phyloP scores from a whole-genome alignment of 129 eudicot species.

The Tagetes patula region DNA sequence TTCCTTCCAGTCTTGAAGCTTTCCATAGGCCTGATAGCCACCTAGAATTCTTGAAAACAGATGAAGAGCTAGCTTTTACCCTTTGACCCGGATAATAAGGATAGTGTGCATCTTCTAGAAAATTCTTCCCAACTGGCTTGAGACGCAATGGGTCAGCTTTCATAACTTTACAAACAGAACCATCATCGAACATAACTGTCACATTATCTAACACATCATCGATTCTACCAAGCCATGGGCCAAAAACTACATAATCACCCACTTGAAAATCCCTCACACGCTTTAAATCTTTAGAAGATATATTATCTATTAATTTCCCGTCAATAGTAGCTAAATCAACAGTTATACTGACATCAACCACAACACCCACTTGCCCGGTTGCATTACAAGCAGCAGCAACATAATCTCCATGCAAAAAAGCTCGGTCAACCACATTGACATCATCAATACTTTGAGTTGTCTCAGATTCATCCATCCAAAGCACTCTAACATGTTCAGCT shows the following conservation, averaged over 20 bases:
- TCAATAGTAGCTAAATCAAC: slow-evolving; percentile 70
- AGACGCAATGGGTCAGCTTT: slow-evolving; percentile 85
- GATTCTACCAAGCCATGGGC: slow-evolving; percentile 95
- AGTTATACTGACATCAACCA: slow-evolving; percentile 66
- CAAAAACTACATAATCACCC: slow-evolving; percentile 88
- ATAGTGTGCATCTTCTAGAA: slow-evolving; percentile 80
- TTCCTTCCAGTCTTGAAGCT: slow-evolving; percentile 80
- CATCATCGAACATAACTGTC: slow-evolving; percentile 86
- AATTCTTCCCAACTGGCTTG: slow-evolving; percentile 65
- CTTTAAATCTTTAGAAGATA: slow-evolving; percentile 60
- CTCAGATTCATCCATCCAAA: slow-evolving; percentile 90
- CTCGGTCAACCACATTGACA: slow-evolving; percentile 76
- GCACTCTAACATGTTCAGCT: slow-evolving; percentile 83
- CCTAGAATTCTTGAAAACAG: slow-evolving; percentile 88
- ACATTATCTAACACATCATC: slow-evolving; percentile 93
- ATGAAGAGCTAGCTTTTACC: slow-evolving; percentile 84
- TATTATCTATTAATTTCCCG: slow-evolving; percentile 48
- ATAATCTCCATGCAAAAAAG: slow-evolving; percentile 85
- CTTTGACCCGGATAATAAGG: slow-evolving; percentile 98
- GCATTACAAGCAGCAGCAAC: slow-evolving; percentile 86
- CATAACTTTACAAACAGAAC: slow-evolving; percentile 85
- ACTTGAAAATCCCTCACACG: slow-evolving; percentile 78
- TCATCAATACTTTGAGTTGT: slow-evolving; percentile 59
- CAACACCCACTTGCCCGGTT: slow-evolving; percentile 89
- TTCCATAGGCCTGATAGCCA: slow-evolving; percentile 96